Percentiles rank a stretch among this genome's conserved stretches.
Conservation (phyloP, 2,329 filamentous ascomycete species). For the Neonectria ditissima region DNA sequence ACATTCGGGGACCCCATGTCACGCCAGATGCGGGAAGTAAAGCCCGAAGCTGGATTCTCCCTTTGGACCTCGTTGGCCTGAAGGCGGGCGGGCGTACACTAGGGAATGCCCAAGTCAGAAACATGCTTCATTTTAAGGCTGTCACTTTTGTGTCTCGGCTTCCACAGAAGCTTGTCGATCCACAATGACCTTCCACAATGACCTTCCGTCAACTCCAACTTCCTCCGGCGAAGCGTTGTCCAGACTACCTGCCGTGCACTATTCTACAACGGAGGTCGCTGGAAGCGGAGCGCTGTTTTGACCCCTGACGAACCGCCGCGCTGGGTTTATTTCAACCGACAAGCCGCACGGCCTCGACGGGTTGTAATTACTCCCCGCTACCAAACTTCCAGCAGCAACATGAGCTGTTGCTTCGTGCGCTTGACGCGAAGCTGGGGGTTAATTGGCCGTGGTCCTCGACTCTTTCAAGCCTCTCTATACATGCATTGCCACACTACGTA, state of each 20-base stretch:
- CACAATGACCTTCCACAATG: background rate
- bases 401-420: background rate
- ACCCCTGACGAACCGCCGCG: background rate
- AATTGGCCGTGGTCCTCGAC: background rate
- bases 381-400: background rate
- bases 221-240: background rate
- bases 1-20: background rate
- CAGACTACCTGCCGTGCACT: background rate
- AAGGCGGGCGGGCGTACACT: background rate
- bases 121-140: background rate
- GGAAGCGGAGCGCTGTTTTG: background rate
- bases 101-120: background rate
- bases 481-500: background rate
- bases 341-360: background rate
- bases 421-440: background rate
- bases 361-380: background rate
- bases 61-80: too few relatives aligned
- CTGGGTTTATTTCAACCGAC: background rate
- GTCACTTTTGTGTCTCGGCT: background rate
- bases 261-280: background rate
- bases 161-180: background rate
- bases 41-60: constrained; percentile 1
- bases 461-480: background rate
- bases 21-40: background rate
- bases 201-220: background rate